Conservation (phyloP, 2,329 filamentous ascomycete genomes). For the Aspergillus awamori region DNA sequence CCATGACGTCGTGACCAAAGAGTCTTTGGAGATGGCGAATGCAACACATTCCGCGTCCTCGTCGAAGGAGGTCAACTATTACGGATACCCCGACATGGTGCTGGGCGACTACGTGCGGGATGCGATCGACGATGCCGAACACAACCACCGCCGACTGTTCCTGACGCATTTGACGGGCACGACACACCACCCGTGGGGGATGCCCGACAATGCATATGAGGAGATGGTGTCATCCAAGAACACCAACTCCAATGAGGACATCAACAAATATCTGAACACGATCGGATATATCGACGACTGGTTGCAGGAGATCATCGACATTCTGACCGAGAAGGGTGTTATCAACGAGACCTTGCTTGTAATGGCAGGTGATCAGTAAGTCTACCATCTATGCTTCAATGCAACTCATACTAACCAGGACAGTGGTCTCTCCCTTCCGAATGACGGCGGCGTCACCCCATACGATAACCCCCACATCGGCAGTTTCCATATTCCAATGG, state of each 20-base stretch:
- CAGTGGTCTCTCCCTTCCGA: conserved; percentile 39
- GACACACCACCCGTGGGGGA: conserved; percentile 38
- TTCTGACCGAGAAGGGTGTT: conserved; percentile 35
- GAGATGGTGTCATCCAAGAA: conserved; percentile 25
- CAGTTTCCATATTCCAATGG: conserved; percentile 39
- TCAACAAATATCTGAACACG: conserved; percentile 36
- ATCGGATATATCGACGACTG: conserved; percentile 37
- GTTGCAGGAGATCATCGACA: conserved; percentile 34
- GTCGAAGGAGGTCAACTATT: conserved; percentile 35
- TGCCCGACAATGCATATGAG: conserved; percentile 31
- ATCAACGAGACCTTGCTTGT: conserved; percentile 37
- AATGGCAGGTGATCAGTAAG: conserved; percentile 40
- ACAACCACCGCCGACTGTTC: conserved; percentile 36
- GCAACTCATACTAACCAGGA: conserved; percentile 1
- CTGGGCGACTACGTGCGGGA: conserved; percentile 38
- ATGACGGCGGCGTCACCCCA: conserved; percentile 37
- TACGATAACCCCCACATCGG: conserved; percentile 38
- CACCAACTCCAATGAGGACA: conserved; percentile 22
- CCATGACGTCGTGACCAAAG: conserved; percentile 31
- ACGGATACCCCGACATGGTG: conserved; percentile 37
- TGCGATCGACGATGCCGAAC: conserved; percentile 35
- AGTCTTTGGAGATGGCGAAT: conserved; percentile 26
- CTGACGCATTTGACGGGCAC: conserved; percentile 38
- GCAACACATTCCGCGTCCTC: conserved; percentile 33
- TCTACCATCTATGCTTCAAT: neutral